phyloP scores from a whole-genome alignment of 2,329 filamentous ascomycete genomes.

The Penicillium sp. region DNA sequence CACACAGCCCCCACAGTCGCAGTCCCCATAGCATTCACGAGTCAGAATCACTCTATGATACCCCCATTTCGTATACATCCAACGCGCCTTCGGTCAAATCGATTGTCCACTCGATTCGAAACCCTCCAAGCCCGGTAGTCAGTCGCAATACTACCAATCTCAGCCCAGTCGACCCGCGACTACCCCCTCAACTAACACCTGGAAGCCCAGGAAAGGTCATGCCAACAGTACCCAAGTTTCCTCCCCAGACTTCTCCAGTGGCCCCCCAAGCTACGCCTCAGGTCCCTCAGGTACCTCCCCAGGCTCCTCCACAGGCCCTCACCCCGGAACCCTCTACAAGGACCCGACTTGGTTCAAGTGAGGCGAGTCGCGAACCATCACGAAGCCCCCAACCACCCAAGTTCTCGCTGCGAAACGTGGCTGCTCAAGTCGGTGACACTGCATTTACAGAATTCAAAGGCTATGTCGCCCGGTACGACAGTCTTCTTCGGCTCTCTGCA shows the following conservation, averaged over 20 bases:
- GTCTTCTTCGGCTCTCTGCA: conserved; percentile 74
- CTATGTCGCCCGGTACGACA: conserved; percentile 71
- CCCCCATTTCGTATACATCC: conserved; percentile 26
- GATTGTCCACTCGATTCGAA: conserved; percentile 27
- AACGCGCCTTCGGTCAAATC: conserved; percentile 25
- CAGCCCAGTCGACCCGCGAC: conserved; percentile 26
- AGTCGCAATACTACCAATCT: conserved; percentile 17
- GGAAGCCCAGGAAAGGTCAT: conserved; percentile 18
- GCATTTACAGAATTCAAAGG: conserved; percentile 69
- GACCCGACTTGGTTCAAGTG: conserved; percentile 2
- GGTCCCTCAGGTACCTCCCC: neutral
- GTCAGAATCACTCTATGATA: conserved; percentile 24
- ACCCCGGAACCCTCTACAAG: neutral
- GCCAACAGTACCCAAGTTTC: conserved; percentile 8
- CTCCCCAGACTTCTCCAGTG: conserved; percentile 11
- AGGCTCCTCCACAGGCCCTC: neutral
- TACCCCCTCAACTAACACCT: conserved; percentile 24
- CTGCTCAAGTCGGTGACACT: conserved; percentile 57
- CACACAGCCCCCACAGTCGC: conserved; percentile 12
- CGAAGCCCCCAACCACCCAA: conserved; percentile 29
- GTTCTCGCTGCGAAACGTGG: conserved; percentile 36
- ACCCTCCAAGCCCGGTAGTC: conserved; percentile 23
- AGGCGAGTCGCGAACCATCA: neutral
- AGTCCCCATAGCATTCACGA: conserved; percentile 11
- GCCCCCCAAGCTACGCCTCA: neutral